phyloP scores from a whole-genome alignment of 208 protist species.

The Acanthamoeba pearcei region DNA sequence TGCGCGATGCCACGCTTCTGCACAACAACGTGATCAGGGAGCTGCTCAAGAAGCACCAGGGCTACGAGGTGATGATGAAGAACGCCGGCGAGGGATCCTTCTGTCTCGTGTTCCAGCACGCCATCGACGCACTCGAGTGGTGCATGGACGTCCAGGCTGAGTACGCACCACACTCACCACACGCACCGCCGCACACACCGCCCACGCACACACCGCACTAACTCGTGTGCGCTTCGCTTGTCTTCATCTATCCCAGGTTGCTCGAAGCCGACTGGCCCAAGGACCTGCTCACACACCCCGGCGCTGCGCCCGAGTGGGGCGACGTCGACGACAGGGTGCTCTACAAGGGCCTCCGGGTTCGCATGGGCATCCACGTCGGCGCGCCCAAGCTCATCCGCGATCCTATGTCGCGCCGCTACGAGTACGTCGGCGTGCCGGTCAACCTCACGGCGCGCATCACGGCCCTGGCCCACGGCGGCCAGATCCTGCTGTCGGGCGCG shows the following conservation, averaged over 20 bases:
- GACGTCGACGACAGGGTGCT: slow-evolving; percentile 8
- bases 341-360: slow-evolving; percentile 14
- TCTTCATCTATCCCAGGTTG: not conserved
- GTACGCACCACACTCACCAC: not conserved
- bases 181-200: not conserved
- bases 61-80: slow-evolving; percentile 54
- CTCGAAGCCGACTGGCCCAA: not conserved
- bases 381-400: slow-evolving; percentile 15
- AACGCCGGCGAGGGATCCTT: slow-evolving; percentile 41
- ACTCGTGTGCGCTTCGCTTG: not conserved
- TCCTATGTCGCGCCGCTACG: slow-evolving; percentile 36
- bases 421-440: slow-evolving; percentile 2
- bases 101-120: slow-evolving; percentile 45
- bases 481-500: not conserved
- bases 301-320: slow-evolving; percentile 1
- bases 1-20: slow-evolving; percentile 52
- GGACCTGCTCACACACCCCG: not conserved
- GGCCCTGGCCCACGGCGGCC: not conserved
- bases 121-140: slow-evolving; percentile 5
- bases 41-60: not conserved
- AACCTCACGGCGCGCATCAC: not conserved
- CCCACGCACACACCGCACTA: not conserved
- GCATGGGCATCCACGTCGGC: slow-evolving; percentile 57
- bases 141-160: slow-evolving; percentile 13
- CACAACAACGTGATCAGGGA: slow-evolving; percentile 26